These are phyloP conservation scores for Scytalidium lignicola DNA, from an alignment of 2,329 filamentous ascomycete genomes.

Conservation along the genomic window DNA sequence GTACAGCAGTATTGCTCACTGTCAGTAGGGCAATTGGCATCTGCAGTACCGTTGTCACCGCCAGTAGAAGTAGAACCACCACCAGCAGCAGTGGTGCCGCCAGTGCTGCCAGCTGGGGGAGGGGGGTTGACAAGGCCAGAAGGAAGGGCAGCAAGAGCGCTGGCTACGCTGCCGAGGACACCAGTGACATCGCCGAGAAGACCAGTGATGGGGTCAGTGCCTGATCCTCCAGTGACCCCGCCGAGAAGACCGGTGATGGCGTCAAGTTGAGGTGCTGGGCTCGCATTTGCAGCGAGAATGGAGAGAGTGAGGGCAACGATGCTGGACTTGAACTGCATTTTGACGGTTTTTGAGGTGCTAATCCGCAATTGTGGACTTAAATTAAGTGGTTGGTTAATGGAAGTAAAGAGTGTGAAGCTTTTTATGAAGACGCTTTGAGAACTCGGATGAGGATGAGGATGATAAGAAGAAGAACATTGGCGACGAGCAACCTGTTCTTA, in stretches of 20 bases:
- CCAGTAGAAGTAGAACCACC: background rate
- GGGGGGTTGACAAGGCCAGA: background rate
- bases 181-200: background rate
- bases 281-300: background rate
- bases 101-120: background rate
- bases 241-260: background rate
- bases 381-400: background rate
- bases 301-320: conserved; percentile 1
- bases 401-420: background rate
- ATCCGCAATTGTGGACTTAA: background rate
- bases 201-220: background rate
- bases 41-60: background rate
- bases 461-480: background rate
- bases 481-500: background rate
- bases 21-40: background rate
- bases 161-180: background rate
- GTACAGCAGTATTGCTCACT: conserved; percentile 1
- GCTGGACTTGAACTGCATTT: conserved; percentile 4
- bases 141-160: background rate
- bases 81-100: background rate
- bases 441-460: background rate
- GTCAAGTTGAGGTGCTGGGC: background rate
- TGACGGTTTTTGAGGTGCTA: background rate
- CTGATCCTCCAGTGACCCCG: background rate
- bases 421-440: background rate